Percentiles rank a stretch among this genome's conserved stretches.
These are phyloP conservation scores for Ilex paraguariensis DNA, from an alignment of 305 asterid genomes.

Conservation along the genomic window DNA sequence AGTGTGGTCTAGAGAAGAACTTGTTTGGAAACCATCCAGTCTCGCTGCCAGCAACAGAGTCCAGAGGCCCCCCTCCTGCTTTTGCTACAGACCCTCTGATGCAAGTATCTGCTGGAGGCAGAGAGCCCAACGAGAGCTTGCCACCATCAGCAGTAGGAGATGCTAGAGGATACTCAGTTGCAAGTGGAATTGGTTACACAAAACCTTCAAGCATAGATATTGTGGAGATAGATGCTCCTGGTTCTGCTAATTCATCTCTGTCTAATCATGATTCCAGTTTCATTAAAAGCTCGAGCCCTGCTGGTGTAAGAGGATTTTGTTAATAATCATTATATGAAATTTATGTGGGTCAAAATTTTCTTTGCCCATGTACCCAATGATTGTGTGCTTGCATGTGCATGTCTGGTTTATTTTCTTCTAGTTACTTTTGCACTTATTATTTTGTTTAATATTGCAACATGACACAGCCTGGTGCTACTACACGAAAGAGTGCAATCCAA, in stretches of 20 bases:
- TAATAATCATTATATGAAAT: neutral
- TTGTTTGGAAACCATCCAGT: conserved; percentile 94
- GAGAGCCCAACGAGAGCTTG: neutral
- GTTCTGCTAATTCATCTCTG: conserved; percentile 52
- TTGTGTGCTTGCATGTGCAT: too few relatives aligned
- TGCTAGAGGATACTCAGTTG: conserved; percentile 35
- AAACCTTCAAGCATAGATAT: conserved; percentile 52
- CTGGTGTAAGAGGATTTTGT: conserved; percentile 52
- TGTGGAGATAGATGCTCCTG: conserved; percentile 60
- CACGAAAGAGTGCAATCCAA: conserved; percentile 66
- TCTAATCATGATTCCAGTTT: conserved; percentile 57
- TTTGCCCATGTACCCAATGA: too few relatives aligned
- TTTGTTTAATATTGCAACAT: neutral
- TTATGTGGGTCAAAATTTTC: too few relatives aligned
- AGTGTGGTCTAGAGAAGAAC: conserved; percentile 93
- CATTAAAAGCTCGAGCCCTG: conserved; percentile 63
- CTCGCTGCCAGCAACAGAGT: conserved; percentile 53
- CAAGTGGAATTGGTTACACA: conserved; percentile 38
- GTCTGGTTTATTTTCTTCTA: neutral
- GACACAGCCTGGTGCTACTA: conserved; percentile 76
- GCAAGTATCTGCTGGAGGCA: conserved; percentile 25
- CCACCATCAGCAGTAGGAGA: conserved; percentile 2
- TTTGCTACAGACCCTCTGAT: conserved; percentile 74
- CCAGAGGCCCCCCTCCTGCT: conserved; percentile 86
- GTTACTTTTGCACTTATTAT: neutral